Base-by-base conservation (phyloP, 768 basidiomycete species). In the Epithele typhae region DNA sequence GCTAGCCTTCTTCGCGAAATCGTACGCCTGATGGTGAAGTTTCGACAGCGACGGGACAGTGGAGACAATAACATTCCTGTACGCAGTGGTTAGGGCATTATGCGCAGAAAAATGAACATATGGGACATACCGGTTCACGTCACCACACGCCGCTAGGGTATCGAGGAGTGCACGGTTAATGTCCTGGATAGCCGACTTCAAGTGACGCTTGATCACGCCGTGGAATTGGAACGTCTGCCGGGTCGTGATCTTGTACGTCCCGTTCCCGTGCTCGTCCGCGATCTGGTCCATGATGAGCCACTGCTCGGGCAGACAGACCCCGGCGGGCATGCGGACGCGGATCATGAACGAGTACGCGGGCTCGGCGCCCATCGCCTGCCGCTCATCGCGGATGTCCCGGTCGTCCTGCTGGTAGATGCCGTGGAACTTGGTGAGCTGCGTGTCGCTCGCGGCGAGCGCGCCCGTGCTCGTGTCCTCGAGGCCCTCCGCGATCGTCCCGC, bases 161-260 rank as follows among this genome's bases (percentile, higher is more conserved):
- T 99, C 96, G 48, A 99, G 73, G 56, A 97, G 61, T 19, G 77
- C 83, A 41, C 82, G 76, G 69, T 99, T 99, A 65, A 98, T 98
- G 45, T 82, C 91, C 70, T 96, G 94, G 53, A 99, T 97, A 15
- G 93, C 89, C 24, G 89, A 84, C 70, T 98, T 98, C 65, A 99
- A 68, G 64, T 99, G 92, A 53, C 78, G 78, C 75, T 99, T 99
- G 73, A 99, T 92, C 57, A 99, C 90, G 46, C 96, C 96, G 66
- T 99, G 96, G 77, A 96, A 98, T 69, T 99, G 96, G 85, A 98
- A 99, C 9, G 96, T 99, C 65, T 92, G 83, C 52, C 96, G 78
- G 25, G 96, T 99, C 38, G 96, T 99, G 55, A 99, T 84, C 75
- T 99, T 99, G 72, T 98, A 87, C 5, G 94, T 92, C 37, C 87